A percentile compares a stretch with the other conserved stretches of the same genome.
phyloP scores from a whole-genome alignment of 2,329 filamentous ascomycete species.

The Epicoccum nigrum region DNA sequence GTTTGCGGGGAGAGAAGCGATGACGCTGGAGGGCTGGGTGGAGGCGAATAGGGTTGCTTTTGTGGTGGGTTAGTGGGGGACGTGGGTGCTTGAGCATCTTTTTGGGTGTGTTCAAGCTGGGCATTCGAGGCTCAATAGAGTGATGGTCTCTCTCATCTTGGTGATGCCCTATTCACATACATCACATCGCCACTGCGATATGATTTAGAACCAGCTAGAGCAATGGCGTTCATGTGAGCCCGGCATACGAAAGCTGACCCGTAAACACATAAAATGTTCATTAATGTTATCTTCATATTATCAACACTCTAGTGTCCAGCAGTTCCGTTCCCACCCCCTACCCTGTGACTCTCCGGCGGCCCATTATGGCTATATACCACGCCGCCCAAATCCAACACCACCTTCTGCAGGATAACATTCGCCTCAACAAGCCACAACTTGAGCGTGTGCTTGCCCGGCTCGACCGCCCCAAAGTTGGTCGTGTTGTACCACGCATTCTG shows the following conservation, averaged over 20 bases:
- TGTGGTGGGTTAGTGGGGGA: too few species aligned
- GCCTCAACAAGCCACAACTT: conserved; percentile 56
- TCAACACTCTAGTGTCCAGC: background rate
- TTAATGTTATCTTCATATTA: background rate
- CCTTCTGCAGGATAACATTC: conserved; percentile 48
- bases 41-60: background rate
- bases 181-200: too few species aligned
- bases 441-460: conserved; percentile 50
- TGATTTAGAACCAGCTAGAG: too few species aligned
- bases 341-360: conserved; percentile 48
- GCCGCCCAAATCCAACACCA: conserved; percentile 45
- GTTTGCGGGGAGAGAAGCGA: background rate
- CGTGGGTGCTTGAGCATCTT: too few species aligned
- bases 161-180: too few species aligned
- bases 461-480: conserved; percentile 44
- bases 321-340: conserved; percentile 23
- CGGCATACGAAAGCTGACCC: too few species aligned
- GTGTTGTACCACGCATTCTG: conserved; percentile 58
- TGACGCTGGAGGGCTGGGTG: background rate
- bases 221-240: too few species aligned
- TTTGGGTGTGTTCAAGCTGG: too few species aligned
- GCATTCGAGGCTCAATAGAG: too few species aligned
- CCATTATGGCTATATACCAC: conserved; percentile 44
- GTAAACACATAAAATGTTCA: background rate
- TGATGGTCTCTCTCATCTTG: too few species aligned